A percentile compares a stretch with the other conserved stretches of the same genome.
Evolutionary conservation across 495 filamentous ascomycete genomes (phyloP).

Genomic region (Annulohypoxylon stygium): DNA sequence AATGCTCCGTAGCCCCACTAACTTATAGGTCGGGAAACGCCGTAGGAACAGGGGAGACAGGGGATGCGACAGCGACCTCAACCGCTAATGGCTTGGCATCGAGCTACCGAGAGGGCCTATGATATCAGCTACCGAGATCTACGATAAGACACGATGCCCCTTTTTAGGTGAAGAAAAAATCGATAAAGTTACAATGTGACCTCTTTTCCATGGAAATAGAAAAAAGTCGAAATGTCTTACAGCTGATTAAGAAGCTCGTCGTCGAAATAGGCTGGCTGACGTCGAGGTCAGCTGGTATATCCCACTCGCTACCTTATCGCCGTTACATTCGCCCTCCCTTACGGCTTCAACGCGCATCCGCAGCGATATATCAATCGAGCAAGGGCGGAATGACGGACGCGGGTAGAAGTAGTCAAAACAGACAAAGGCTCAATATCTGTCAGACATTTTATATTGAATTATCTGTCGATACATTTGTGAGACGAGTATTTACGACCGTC

Average conservation of each 20-base stretch:
- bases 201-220: background rate
- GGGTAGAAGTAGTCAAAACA: background rate
- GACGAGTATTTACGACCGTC: background rate
- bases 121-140: conserved; percentile 6
- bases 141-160: background rate
- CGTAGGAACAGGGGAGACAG: conserved; percentile 5
- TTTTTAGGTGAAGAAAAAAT: background rate
- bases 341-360: conserved; percentile 16
- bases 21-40: background rate
- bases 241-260: conserved; percentile 3
- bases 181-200: background rate
- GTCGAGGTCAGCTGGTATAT: conserved; percentile 31
- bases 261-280: conserved; percentile 21
- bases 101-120: background rate
- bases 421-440: background rate
- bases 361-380: background rate
- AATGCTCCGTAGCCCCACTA: conserved; percentile 26
- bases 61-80: conserved; percentile 1
- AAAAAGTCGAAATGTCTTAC: background rate
- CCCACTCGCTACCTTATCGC: conserved; percentile 30
- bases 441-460: background rate
- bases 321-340: conserved; percentile 42
- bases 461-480: background rate
- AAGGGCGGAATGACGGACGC: background rate
- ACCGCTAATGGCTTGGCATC: conserved; percentile 3